These are phyloP conservation scores for Hanseniaspora occidentalis DNA, from an alignment of 805 yeast genomes.

Conservation along the genomic window DNA sequence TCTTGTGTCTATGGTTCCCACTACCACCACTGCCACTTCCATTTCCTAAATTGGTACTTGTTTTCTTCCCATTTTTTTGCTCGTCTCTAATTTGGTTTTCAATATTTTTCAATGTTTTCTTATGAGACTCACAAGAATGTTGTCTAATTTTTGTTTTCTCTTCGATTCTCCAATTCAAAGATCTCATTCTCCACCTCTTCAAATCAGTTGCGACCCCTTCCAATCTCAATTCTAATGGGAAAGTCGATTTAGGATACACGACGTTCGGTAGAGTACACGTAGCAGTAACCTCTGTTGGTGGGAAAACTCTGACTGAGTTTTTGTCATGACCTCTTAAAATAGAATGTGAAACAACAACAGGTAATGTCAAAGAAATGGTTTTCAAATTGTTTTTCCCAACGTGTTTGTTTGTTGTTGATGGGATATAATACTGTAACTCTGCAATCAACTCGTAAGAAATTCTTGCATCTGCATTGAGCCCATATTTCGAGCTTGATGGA, in stretches of 20 bases:
- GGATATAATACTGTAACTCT: conserved; percentile 31
- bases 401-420: conserved; percentile 7
- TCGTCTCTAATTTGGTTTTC: conserved; percentile 17
- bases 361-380: conserved; percentile 37
- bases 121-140: conserved; percentile 46
- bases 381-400: conserved; percentile 17
- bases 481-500: conserved; percentile 62
- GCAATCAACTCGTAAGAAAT: conserved; percentile 74
- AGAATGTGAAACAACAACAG: conserved; percentile 65
- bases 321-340: conserved; percentile 72
- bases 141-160: conserved; percentile 59
- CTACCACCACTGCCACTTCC: background rate
- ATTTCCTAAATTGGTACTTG: background rate
- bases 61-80: conserved; percentile 31
- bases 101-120: conserved; percentile 29
- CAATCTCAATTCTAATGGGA: conserved; percentile 70
- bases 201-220: conserved; percentile 54
- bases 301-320: conserved; percentile 81
- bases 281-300: conserved; percentile 87
- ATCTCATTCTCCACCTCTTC: conserved; percentile 83
- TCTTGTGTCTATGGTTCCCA: background rate
- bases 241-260: conserved; percentile 74
- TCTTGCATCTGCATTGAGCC: conserved; percentile 36
- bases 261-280: conserved; percentile 82
- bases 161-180: conserved; percentile 78